A percentile compares a stretch with the other conserved stretches of the same genome.
Conservation (phyloP, 805 yeast species). For the Candida nitratophila region DNA sequence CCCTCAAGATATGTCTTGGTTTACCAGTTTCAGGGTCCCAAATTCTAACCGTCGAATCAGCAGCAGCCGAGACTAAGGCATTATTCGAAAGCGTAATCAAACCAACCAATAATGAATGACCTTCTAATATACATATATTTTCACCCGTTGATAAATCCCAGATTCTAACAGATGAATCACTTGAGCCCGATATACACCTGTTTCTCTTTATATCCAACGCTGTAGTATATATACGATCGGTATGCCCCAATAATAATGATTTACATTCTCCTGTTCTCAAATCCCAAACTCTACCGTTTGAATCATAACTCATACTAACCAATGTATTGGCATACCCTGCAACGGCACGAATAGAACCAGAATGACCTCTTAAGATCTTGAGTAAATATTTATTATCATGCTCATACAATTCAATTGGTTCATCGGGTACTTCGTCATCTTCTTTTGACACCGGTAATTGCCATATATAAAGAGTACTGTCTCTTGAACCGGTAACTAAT, state of each 20-base stretch:
- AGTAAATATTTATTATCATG: slow-evolving; percentile 56
- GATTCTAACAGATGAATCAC: slow-evolving; percentile 81
- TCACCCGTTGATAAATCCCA: slow-evolving; percentile 85
- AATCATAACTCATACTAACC: slow-evolving; percentile 87
- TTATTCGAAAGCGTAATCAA: slow-evolving; percentile 70
- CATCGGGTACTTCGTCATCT: slow-evolving; percentile 20
- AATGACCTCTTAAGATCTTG: slow-evolving; percentile 66
- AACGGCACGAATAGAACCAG: slow-evolving; percentile 78
- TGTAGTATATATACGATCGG: slow-evolving; percentile 83
- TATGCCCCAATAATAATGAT: slow-evolving; percentile 74
- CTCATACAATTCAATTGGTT: slow-evolving; percentile 31
- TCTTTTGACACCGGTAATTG: slow-evolving; percentile 46
- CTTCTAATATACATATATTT: slow-evolving; percentile 63
- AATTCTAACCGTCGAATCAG: slow-evolving; percentile 83
- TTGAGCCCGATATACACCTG: slow-evolving; percentile 83
- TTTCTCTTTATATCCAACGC: slow-evolving; percentile 69
- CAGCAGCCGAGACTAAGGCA: slow-evolving; percentile 87
- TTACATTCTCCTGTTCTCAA: slow-evolving; percentile 65
- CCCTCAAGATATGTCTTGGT: slow-evolving; percentile 61
- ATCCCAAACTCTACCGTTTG: slow-evolving; percentile 90
- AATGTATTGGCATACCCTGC: slow-evolving; percentile 79
- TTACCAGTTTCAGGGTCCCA: slow-evolving; percentile 85
- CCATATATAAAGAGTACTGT: slow-evolving; percentile 76
- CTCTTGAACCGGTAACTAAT: slow-evolving; percentile 82
- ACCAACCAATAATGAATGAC: slow-evolving; percentile 89